Percentiles rank a stretch among this genome's conserved stretches.
phyloP scores from a whole-genome alignment of 345 rosid genomes.

The Physaria fendleri region DNA sequence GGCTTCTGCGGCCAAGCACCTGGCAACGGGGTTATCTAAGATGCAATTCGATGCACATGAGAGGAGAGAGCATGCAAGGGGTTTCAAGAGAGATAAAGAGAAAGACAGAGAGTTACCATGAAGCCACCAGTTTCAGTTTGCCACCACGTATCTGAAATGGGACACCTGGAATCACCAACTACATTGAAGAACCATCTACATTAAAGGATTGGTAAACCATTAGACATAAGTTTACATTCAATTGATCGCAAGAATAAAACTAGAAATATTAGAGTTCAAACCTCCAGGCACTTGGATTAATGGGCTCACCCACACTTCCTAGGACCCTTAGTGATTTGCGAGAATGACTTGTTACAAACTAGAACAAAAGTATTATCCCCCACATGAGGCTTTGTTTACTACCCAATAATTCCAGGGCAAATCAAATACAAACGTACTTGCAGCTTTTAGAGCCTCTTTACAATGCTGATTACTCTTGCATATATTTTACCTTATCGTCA shows the following conservation, averaged over 20 bases:
- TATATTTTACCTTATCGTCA: conserved; percentile 56
- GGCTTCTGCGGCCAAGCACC: conserved; percentile 99
- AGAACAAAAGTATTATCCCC: conserved; percentile 24
- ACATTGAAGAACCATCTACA: conserved; percentile 91
- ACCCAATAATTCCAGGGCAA: not conserved
- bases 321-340: conserved; percentile 90
- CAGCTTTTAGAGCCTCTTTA: not conserved
- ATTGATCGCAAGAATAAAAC: not conserved
- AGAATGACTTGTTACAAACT: conserved; percentile 76
- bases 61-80: not conserved
- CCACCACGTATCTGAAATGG: conserved; percentile 99
- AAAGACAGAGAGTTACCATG: conserved; percentile 45
- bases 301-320: conserved; percentile 99
- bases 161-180: conserved; percentile 86
- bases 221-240: not conserved
- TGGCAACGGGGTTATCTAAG: conserved; percentile 91
- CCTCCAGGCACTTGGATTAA: conserved; percentile 99
- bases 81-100: not conserved
- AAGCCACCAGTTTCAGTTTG: conserved; percentile 99
- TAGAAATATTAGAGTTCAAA: conserved; percentile 27
- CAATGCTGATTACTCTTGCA: conserved; percentile 2
- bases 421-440: not conserved
- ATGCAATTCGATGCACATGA: conserved; percentile 20
- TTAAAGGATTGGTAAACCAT: conserved; percentile 8
- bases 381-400: not conserved